Base-by-base conservation (phyloP, 139 green algal genomes). In the Chlorella sp. region DNA sequence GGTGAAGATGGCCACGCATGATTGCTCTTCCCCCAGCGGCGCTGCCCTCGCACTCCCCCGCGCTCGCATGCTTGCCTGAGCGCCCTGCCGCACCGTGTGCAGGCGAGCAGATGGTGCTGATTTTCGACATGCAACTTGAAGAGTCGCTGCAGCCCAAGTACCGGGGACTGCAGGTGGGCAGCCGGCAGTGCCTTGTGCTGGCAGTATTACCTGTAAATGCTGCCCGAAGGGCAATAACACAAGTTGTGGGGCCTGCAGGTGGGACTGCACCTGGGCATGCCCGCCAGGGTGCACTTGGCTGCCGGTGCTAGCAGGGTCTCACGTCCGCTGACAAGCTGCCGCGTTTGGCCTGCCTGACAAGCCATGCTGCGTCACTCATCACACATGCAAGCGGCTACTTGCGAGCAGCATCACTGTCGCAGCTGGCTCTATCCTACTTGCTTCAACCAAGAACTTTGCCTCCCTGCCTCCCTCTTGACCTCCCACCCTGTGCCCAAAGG, bases 61-160 rank as follows among this genome's bases (percentile, higher is more conserved):
- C 22, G 66, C 66, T 42, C 24, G 12, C 12, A 12, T 5, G 2
- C 11, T 76, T 76, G 68, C 11, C n/a, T 73, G 21, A 26, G 64
- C 15, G 2, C 21, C 22, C 64, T 73, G 64, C 64, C 48, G 9
- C 48, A 57, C 48, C 9, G 48, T 57, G 48, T 34, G 34, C 60
- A 71, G 87, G 87, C 11, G 87, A 90, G 61, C 78, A 86, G 32
- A 86, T 86, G 79, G 87, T 90, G 79, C 64, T 90, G 19, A 86
- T 64, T 0, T 61, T 90, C 19, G 76, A 86, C 30, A 81, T 90
- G 87, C 78, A 86, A 61, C 87, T 90, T 61, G 61, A 90, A 66
- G 87, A 87, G 61, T 42, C 36, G 9, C 60, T 90, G 57, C 61
- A 69, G 66, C 84, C 84, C 39, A 88, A 88, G 68, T 88, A 88